These are phyloP conservation scores for Pichia sp. DNA, from an alignment of 1,139 yeast genomes.

Conservation along the genomic window DNA sequence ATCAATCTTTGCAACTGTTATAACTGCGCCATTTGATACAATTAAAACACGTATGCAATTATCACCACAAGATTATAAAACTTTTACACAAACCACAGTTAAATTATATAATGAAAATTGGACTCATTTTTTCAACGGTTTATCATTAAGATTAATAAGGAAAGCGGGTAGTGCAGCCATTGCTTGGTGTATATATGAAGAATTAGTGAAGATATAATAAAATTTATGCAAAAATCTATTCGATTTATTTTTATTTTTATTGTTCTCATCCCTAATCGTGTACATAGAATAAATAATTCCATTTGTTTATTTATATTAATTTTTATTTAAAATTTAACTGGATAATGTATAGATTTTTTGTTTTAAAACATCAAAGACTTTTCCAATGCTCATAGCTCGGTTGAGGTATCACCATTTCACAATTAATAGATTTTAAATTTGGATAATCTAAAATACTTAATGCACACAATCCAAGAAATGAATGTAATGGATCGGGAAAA, in stretches of 20 bases:
- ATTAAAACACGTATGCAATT: slow-evolving; percentile 88
- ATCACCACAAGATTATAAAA: slow-evolving; percentile 40
- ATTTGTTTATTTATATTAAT: no score
- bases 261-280: no score
- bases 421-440: slow-evolving; percentile 19
- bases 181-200: slow-evolving; percentile 96
- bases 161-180: slow-evolving; percentile 92
- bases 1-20: slow-evolving; percentile 73
- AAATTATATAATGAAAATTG: slow-evolving; percentile 50
- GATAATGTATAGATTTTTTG: no score
- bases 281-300: no score
- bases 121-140: slow-evolving; percentile 69
- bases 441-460: slow-evolving; percentile 37
- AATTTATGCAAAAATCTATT: no score
- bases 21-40: slow-evolving; percentile 95
- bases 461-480: slow-evolving; percentile 56
- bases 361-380: no score
- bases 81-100: slow-evolving; percentile 35
- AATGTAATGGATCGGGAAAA: slow-evolving; percentile 66
- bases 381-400: slow-evolving; percentile 20
- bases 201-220: slow-evolving; percentile 46
- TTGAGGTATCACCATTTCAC: slow-evolving; percentile 26
- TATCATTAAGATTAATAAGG: slow-evolving; percentile 71
- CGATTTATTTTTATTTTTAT: no score
- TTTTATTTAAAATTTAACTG: no score